A percentile compares a stretch with the other conserved stretches of the same genome.
These are phyloP conservation scores for Pseudogymnoascus sp. DNA, from an alignment of 2,329 filamentous ascomycete genomes.

Conservation along the genomic window DNA sequence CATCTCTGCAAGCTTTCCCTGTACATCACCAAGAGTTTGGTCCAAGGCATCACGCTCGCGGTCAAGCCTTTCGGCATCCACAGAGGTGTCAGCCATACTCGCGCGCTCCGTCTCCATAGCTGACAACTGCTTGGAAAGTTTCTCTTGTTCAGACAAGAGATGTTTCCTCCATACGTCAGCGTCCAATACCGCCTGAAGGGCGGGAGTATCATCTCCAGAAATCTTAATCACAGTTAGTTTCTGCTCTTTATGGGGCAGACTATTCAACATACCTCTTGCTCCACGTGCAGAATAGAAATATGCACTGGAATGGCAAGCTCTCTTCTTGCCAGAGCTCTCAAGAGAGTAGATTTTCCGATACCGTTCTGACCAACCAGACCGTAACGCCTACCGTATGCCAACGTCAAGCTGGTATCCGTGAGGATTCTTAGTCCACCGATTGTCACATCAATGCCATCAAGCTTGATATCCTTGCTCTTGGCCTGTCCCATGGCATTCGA, in stretches of 20 bases:
- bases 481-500: conserved; percentile 54
- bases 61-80: conserved; percentile 78
- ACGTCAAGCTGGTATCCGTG: conserved; percentile 79
- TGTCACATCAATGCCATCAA: conserved; percentile 91
- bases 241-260: background rate
- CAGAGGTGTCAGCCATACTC: conserved; percentile 81
- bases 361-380: conserved; percentile 98
- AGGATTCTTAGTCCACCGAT: conserved; percentile 85
- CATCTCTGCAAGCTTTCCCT: conserved; percentile 92
- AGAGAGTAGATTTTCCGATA: conserved; percentile 94
- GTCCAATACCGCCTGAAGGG: conserved; percentile 89
- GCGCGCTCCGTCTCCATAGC: conserved; percentile 71
- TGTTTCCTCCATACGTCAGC: conserved; percentile 99
- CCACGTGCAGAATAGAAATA: conserved; percentile 97
- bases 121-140: conserved; percentile 69
- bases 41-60: conserved; percentile 84
- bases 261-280: conserved; percentile 72
- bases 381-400: conserved; percentile 89
- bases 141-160: conserved; percentile 77
- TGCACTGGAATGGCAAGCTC: conserved; percentile 92
- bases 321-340: conserved; percentile 84
- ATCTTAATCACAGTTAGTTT: conserved; percentile 48
- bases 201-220: conserved; percentile 88
- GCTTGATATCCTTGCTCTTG: conserved; percentile 98
- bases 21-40: conserved; percentile 81